Conservation (phyloP, 208 protist species). For the Leishmania gerbilli region DNA sequence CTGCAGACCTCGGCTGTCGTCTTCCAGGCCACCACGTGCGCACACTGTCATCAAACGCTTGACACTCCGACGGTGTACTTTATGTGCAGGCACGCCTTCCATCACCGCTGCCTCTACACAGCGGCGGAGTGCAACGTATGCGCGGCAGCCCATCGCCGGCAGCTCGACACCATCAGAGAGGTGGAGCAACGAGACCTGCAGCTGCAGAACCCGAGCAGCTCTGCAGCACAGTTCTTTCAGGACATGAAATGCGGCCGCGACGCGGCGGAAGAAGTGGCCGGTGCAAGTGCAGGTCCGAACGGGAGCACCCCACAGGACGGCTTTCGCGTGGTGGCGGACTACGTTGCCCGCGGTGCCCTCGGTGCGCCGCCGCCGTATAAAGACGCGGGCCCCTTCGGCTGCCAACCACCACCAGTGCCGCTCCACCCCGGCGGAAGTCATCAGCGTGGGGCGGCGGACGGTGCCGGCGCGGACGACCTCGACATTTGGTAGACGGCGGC, state of each 20-base stretch:
- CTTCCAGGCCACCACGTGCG: slow-evolving; percentile 89
- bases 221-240: slow-evolving; percentile 27
- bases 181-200: slow-evolving; percentile 14
- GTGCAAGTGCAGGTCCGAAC: neutral
- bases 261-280: neutral
- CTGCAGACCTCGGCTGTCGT: slow-evolving; percentile 79
- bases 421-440: neutral
- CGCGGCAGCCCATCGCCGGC: slow-evolving; percentile 22
- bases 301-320: slow-evolving; percentile 47
- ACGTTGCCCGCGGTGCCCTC: slow-evolving; percentile 61
- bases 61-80: slow-evolving; percentile 96
- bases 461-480: neutral
- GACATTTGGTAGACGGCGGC: slow-evolving; percentile 17
- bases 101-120: slow-evolving; percentile 86
- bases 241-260: slow-evolving; percentile 10
- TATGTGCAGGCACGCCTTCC: slow-evolving; percentile 94
- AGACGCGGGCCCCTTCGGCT: slow-evolving; percentile 12
- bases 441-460: slow-evolving; percentile 3
- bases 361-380: slow-evolving; percentile 17
- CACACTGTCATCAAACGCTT: slow-evolving; percentile 74
- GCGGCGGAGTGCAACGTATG: slow-evolving; percentile 68
- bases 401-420: slow-evolving; percentile 4
- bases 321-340: slow-evolving; percentile 91
- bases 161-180: slow-evolving; percentile 33
- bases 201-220: slow-evolving; percentile 22